phyloP scores from a whole-genome alignment of 805 yeast species.

The Metschnikowia lunata region DNA sequence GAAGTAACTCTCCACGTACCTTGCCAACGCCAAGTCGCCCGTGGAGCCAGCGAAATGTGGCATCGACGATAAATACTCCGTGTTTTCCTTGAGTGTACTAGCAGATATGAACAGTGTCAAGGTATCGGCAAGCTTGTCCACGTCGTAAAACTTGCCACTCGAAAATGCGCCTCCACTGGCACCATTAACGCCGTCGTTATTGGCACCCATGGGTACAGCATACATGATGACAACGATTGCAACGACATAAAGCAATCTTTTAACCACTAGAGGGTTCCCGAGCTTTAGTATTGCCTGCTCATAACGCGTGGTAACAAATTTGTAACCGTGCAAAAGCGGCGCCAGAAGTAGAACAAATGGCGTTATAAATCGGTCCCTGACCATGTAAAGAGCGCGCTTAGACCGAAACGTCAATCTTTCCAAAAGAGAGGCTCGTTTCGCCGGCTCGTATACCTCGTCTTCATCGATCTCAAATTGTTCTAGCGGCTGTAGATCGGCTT shows the following conservation, averaged over 20 bases:
- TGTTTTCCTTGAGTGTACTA: constrained; percentile 55
- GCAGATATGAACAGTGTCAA: constrained; percentile 49
- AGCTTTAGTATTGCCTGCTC: constrained; percentile 57
- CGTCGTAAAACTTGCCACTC: constrained; percentile 61
- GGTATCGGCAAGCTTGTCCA: constrained; percentile 45
- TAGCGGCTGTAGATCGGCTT: constrained; percentile 9
- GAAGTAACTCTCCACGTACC: constrained; percentile 59
- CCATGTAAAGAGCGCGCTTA: constrained; percentile 30
- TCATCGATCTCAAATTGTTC: constrained; percentile 39
- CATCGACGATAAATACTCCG: constrained; percentile 72
- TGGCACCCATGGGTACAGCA: constrained; percentile 54
- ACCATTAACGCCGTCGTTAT: constrained; percentile 36
- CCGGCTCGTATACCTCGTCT: constrained; percentile 18
- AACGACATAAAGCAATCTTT: constrained; percentile 68
- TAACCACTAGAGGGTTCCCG: constrained; percentile 86
- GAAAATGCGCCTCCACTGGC: constrained; percentile 39
- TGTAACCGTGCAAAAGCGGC: constrained; percentile 49
- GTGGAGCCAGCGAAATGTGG: constrained; percentile 87
- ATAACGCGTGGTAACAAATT: constrained; percentile 38
- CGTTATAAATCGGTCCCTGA: constrained; percentile 34
- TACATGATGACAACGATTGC: constrained; percentile 58
- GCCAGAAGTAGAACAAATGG: constrained; percentile 46
- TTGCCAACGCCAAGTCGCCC: constrained; percentile 73
- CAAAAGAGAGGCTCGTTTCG: constrained; percentile 22
- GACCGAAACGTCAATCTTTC: constrained; percentile 37